Evolutionary conservation across 192 early-diverging fungal genomes (phyloP).

Genomic region (Entomortierella lignicola): DNA sequence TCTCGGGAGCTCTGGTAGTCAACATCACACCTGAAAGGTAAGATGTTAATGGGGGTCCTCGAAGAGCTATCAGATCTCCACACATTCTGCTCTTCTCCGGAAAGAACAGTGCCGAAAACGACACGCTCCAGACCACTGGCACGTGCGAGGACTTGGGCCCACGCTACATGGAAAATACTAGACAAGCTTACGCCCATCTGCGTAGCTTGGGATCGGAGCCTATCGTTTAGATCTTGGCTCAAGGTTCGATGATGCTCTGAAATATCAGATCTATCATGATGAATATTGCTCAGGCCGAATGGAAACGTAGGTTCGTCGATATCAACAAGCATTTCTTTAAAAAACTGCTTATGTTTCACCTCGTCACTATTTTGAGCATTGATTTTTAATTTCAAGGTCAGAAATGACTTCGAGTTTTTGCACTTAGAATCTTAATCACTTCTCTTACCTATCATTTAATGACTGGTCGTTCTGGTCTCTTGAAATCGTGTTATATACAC

Average conservation of each 20-base stretch:
- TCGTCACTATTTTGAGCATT: no score
- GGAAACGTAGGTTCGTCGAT: neutral
- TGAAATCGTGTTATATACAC: no score
- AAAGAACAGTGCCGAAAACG: constrained; percentile 1
- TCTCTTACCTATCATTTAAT: no score
- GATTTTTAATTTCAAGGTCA: no score
- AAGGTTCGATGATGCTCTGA: neutral
- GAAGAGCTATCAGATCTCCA: neutral
- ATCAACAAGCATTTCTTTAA: neutral
- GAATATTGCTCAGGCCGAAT: neutral
- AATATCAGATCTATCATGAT: neutral
- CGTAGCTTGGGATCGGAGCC: neutral
- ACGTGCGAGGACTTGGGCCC: constrained; percentile 1
- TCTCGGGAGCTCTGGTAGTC: neutral
- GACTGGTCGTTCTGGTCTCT: no score
- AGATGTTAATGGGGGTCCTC: neutral
- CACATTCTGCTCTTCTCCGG: neutral
- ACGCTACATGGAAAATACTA: neutral
- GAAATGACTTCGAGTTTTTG: no score
- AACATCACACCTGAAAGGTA: constrained; percentile 2
- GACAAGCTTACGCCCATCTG: neutral
- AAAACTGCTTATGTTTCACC: neutral
- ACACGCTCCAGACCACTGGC: constrained; percentile 3
- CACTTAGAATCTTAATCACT: no score
- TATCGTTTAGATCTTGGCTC: neutral